phyloP scores from a whole-genome alignment of 768 basidiomycete species.

The Boletus insuetus region DNA sequence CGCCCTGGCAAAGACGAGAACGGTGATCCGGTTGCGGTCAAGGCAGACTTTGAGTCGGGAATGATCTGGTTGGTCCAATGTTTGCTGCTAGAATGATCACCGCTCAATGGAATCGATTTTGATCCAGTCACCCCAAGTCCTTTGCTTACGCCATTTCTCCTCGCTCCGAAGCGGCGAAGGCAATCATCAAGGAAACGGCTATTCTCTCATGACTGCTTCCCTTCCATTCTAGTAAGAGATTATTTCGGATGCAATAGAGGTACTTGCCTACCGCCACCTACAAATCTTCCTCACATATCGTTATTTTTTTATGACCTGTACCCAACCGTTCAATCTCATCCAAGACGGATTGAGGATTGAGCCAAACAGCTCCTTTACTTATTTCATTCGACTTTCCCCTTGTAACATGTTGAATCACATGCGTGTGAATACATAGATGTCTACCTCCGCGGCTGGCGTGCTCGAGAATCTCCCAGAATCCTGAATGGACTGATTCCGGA shows the following conservation, averaged over 20 bases:
- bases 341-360: slow-evolving; percentile 68
- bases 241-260: background rate
- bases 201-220: slow-evolving; percentile 16
- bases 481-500: slow-evolving; percentile 61
- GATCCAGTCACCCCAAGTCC: slow-evolving; percentile 29
- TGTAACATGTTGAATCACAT: slow-evolving; percentile 9
- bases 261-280: background rate
- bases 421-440: background rate
- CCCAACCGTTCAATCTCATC: slow-evolving; percentile 79
- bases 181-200: slow-evolving; percentile 29
- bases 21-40: slow-evolving; percentile 15
- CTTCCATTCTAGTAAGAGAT: background rate
- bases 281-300: slow-evolving; percentile 7
- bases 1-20: slow-evolving; percentile 18
- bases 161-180: slow-evolving; percentile 27
- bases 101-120: slow-evolving; percentile 1
- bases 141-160: slow-evolving; percentile 31
- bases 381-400: slow-evolving; percentile 37
- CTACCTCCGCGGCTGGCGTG: slow-evolving; percentile 44
- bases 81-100: background rate
- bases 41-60: slow-evolving; percentile 27
- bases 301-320: slow-evolving; percentile 50
- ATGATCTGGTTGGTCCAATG: slow-evolving; percentile 29
- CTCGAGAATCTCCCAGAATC: slow-evolving; percentile 79
- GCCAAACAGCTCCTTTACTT: slow-evolving; percentile 55